phyloP scores from a whole-genome alignment of 2,329 filamentous ascomycete genomes.

The Myriangium duriaei region DNA sequence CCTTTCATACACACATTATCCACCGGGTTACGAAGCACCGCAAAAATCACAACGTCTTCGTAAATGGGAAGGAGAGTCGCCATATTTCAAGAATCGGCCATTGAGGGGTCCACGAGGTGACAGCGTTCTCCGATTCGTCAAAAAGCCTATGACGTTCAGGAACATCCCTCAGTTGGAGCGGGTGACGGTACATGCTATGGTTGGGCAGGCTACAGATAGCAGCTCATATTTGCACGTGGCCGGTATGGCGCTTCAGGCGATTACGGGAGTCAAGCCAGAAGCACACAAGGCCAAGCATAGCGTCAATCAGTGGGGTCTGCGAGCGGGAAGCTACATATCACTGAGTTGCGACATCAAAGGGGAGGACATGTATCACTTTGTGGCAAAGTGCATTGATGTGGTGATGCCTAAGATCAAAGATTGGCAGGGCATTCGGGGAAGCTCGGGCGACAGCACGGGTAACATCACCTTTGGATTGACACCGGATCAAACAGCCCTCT shows the following conservation, averaged over 20 bases:
- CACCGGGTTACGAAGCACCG: conserved; percentile 57
- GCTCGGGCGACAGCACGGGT: conserved; percentile 73
- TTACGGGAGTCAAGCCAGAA: conserved; percentile 62
- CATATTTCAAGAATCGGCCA: conserved; percentile 86
- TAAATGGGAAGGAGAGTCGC: conserved; percentile 78
- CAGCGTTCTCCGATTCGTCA: conserved; percentile 57
- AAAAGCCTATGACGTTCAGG: conserved; percentile 56
- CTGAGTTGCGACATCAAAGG: conserved; percentile 67
- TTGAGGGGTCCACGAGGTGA: conserved; percentile 73
- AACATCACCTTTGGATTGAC: conserved; percentile 76
- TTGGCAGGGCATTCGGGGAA: conserved; percentile 67
- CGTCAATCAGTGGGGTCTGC: conserved; percentile 64
- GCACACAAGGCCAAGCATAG: conserved; percentile 58
- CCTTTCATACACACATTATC: conserved; percentile 73
- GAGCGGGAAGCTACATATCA: conserved; percentile 57
- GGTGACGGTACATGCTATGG: conserved; percentile 68
- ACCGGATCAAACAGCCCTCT: conserved; percentile 63
- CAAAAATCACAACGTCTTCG: conserved; percentile 56
- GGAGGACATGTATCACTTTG: conserved; percentile 75
- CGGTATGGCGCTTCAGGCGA: conserved; percentile 71
- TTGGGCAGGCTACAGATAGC: conserved; percentile 54
- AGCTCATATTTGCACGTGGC: conserved; percentile 68
- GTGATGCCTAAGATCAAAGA: conserved; percentile 95
- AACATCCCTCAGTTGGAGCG: conserved; percentile 75
- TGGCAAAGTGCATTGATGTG: conserved; percentile 79